Evolutionary conservation across 2,329 filamentous ascomycete species (phyloP), one percentile per base, ranked within the genome.

Genomic region (Talaromyces atroroseus): DNA sequence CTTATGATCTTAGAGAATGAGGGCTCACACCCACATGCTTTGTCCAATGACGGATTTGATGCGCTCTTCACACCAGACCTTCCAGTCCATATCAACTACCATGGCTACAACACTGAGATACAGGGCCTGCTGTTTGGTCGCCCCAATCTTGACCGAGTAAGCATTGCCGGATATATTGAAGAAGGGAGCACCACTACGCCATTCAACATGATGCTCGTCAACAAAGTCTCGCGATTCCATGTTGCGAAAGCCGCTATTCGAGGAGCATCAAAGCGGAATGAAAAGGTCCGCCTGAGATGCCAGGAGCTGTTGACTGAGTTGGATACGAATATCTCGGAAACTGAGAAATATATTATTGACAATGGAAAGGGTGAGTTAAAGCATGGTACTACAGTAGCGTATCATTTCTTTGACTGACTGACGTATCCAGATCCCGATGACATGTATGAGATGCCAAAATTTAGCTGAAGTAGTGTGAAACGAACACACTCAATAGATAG

Each of bases 171-270:
- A 3, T 88, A 87, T 61, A 78, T 77, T 24, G 84, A 88, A 64
- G 84, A 88, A 67, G 85, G 84, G 0, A 82, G 76, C 52, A 87
- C 84, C 0, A 88, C 84, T 0, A 87, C 84, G 2, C 84, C 84
- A 1, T 87, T 88, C 62, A 82, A 87, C 63, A 87, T 87, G 84
- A 83, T 87, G 83, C 73, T 87, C 1, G 68, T 80, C 4, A 88
- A 88, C 63, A 63, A 72, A 20, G 81, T 84, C 1, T 84, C 78
- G 18, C 73, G 84, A 44, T 88, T 80, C 61, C 78, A 87, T 65
- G 76, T 87, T 20, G 82, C 81, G 0, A 74, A 78, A 59, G 69
- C 77, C 11, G 84, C 83, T 2, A 62, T 87, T 49, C 71, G 68
- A 45, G 78, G 76, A 1, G 82, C 71, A 0, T 73, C 77, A 1